Evolutionary conservation across 768 basidiomycete genomes (phyloP).

Genomic region (Crucibulum laeve): DNA sequence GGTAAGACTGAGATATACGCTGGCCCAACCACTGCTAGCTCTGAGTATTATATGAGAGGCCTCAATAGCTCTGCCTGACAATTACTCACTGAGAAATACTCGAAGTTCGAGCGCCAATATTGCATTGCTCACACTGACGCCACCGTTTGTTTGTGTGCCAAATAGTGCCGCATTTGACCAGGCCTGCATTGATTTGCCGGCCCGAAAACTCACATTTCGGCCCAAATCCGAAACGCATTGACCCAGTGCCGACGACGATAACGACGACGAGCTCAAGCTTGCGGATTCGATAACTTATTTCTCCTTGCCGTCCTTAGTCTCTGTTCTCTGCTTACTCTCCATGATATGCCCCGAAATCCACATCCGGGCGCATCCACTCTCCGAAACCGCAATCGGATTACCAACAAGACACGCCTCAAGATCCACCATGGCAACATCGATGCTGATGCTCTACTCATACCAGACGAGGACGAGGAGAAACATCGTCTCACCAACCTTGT

Average conservation of each 20-base stretch:
- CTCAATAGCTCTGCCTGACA: too few relatives aligned
- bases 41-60: too few relatives aligned
- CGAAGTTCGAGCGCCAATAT: too few relatives aligned
- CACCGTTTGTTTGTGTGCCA: conserved; percentile 36
- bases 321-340: conserved; percentile 43
- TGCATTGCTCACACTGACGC: too few relatives aligned
- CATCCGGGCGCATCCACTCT: conserved; percentile 74
- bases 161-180: conserved; percentile 29
- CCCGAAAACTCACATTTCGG: conserved; percentile 60
- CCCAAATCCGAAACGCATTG: conserved; percentile 57
- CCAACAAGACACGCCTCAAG: conserved; percentile 88
- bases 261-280: conserved; percentile 38
- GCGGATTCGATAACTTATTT: conserved; percentile 33
- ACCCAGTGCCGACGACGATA: conserved; percentile 51
- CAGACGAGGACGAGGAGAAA: conserved; percentile 85
- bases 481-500: conserved; percentile 70
- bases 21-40: too few relatives aligned
- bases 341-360: conserved; percentile 86
- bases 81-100: too few relatives aligned
- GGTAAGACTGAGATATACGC: too few relatives aligned
- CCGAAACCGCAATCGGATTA: conserved; percentile 86
- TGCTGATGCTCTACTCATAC: conserved; percentile 72
- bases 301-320: conserved; percentile 21
- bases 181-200: conserved; percentile 40
- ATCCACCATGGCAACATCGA: conserved; percentile 80